Conservation (phyloP, 345 rosid species). For the Gossypium arboreum region DNA sequence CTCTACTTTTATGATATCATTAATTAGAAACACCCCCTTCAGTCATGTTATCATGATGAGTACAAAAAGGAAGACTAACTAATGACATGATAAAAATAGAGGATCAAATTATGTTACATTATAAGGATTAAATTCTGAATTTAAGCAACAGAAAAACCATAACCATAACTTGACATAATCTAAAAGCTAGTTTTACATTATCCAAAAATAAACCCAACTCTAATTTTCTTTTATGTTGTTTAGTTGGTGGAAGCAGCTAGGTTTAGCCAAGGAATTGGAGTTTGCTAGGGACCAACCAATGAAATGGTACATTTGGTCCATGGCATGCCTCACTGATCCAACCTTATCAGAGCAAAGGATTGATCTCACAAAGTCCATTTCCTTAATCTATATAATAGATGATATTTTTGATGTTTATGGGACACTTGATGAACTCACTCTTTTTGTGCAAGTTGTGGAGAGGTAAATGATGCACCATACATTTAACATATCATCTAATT, state of each 20-base stretch:
- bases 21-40: no score
- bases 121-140: no score
- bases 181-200: not conserved
- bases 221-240: not conserved
- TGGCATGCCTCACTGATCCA: slow-evolving; percentile 45
- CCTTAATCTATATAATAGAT: slow-evolving; percentile 51
- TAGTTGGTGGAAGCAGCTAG: slow-evolving; percentile 65
- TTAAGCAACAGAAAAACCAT: no score
- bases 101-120: no score
- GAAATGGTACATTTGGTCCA: slow-evolving; percentile 51
- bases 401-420: slow-evolving; percentile 54
- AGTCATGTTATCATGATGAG: no score
- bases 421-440: slow-evolving; percentile 38
- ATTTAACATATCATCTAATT: no score
- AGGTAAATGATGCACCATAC: slow-evolving; percentile 23
- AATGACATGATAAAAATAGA: no score
- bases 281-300: slow-evolving; percentile 52
- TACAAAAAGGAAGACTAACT: no score
- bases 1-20: no score
- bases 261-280: slow-evolving; percentile 35
- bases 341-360: slow-evolving; percentile 40
- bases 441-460: slow-evolving; percentile 38
- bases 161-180: no score
- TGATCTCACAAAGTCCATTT: slow-evolving; percentile 46
- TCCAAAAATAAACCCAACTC: not conserved